These are phyloP conservation scores for Guadua angustifolia DNA, from an alignment of 176 grass and related monocot species.

Conservation along the genomic window DNA sequence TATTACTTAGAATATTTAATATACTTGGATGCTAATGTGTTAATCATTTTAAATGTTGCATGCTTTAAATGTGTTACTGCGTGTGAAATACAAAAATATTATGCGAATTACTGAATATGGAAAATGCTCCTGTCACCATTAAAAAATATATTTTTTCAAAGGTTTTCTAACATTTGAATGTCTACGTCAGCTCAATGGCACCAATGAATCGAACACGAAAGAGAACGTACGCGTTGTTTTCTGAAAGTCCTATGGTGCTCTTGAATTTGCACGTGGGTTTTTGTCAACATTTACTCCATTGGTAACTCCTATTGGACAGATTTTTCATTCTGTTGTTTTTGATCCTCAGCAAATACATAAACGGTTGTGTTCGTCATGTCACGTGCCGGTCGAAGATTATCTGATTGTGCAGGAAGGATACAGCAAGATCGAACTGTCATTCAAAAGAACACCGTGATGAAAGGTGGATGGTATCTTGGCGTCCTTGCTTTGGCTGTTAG, in stretches of 20 bases:
- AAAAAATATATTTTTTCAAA: too few relatives aligned
- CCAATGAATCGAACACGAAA: too few relatives aligned
- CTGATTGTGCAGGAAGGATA: slow-evolving; percentile 87
- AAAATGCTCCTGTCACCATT: too few relatives aligned
- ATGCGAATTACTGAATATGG: too few relatives aligned
- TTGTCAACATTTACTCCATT: slow-evolving; percentile 80
- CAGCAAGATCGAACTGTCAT: slow-evolving; percentile 90
- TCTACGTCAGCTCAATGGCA: too few relatives aligned
- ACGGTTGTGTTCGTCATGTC: background rate
- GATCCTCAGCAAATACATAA: slow-evolving; percentile 16
- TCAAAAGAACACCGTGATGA: slow-evolving; percentile 73
- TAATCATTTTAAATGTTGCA: too few relatives aligned
- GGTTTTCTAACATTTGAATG: too few relatives aligned
- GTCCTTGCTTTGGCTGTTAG: background rate
- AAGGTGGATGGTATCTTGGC: slow-evolving; percentile 80
- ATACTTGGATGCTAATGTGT: too few relatives aligned
- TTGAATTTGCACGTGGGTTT: slow-evolving; percentile 85
- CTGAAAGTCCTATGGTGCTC: slow-evolving; percentile 79
- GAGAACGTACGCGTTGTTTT: too few relatives aligned
- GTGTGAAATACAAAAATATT: too few relatives aligned
- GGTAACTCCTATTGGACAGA: slow-evolving; percentile 48
- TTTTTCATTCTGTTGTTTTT: slow-evolving; percentile 8
- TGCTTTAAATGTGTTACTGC: too few relatives aligned
- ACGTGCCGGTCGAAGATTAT: slow-evolving; percentile 87
- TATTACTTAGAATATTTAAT: too few relatives aligned